Conservation (phyloP, 2,329 filamentous ascomycete genomes). For the Aspergillus ustus region DNA sequence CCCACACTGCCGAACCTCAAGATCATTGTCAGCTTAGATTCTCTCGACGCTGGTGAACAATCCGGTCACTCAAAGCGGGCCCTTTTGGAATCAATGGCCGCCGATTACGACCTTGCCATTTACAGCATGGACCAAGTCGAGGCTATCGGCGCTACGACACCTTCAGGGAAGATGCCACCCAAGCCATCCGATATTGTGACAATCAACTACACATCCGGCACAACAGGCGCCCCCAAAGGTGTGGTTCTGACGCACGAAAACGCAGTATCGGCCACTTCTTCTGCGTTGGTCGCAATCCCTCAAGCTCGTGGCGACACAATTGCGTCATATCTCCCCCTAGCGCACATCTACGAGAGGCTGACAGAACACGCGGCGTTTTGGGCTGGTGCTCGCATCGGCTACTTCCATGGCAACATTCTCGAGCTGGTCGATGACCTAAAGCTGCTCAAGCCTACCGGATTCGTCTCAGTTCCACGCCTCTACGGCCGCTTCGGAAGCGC, state of each 20-base stretch:
- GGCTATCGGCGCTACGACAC: constrained; percentile 72
- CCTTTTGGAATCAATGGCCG: constrained; percentile 75
- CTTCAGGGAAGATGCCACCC: too few relatives aligned
- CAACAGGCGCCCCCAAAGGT: constrained; percentile 67
- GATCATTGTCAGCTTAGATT: constrained; percentile 84
- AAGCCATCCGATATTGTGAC: constrained; percentile 77
- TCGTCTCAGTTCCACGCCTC: constrained; percentile 87
- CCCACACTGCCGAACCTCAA: constrained; percentile 80
- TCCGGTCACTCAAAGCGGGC: constrained; percentile 77
- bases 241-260: constrained; percentile 77
- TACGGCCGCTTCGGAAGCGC: constrained; percentile 89
- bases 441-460: constrained; percentile 76
- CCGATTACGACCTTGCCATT: constrained; percentile 74
- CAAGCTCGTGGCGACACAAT: constrained; percentile 65
- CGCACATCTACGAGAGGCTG: constrained; percentile 91
- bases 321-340: constrained; percentile 88
- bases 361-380: constrained; percentile 76
- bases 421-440: constrained; percentile 92
- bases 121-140: constrained; percentile 83
- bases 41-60: constrained; percentile 78
- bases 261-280: constrained; percentile 73
- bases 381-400: constrained; percentile 77
- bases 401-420: constrained; percentile 89
- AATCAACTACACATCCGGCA: constrained; percentile 69
- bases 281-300: constrained; percentile 60